phyloP scores from a whole-genome alignment of 345 rosid genomes.

The Crucihimalaya himalaica region DNA sequence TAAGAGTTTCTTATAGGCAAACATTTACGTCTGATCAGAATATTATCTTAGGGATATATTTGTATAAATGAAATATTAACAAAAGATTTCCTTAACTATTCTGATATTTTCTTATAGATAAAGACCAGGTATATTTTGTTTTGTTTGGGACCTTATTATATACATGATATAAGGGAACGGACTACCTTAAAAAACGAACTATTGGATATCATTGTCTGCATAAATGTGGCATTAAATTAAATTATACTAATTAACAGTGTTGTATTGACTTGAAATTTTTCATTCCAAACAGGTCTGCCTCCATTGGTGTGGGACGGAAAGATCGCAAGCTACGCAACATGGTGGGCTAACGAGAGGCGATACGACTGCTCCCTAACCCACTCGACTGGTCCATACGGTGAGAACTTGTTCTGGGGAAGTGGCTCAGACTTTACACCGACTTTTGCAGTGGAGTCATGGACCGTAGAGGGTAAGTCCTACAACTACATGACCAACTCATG shows the following conservation, averaged over 20 bases:
- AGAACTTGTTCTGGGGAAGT: constrained; percentile 94
- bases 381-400: constrained; percentile 83
- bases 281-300: constrained; percentile 43
- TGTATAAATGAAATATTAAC: too few relatives aligned
- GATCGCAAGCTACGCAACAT: constrained; percentile 52
- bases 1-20: too few relatives aligned
- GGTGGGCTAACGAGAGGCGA: constrained; percentile 65
- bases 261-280: background rate
- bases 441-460: constrained; percentile 69
- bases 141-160: background rate
- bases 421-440: constrained; percentile 68
- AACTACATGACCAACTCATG: constrained; percentile 62
- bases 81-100: background rate
- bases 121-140: background rate
- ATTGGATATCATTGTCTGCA: background rate
- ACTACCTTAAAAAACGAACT: background rate
- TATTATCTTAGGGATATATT: too few relatives aligned
- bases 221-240: background rate
- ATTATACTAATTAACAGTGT: background rate
- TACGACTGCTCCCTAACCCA: constrained; percentile 68
- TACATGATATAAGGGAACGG: background rate
- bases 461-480: constrained; percentile 59
- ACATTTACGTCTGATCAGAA: too few relatives aligned
- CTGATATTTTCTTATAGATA: background rate
- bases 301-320: constrained; percentile 60